These are phyloP conservation scores for Lecanicillium sp. DNA, from an alignment of 2,329 filamentous ascomycete genomes.

Conservation along the genomic window DNA sequence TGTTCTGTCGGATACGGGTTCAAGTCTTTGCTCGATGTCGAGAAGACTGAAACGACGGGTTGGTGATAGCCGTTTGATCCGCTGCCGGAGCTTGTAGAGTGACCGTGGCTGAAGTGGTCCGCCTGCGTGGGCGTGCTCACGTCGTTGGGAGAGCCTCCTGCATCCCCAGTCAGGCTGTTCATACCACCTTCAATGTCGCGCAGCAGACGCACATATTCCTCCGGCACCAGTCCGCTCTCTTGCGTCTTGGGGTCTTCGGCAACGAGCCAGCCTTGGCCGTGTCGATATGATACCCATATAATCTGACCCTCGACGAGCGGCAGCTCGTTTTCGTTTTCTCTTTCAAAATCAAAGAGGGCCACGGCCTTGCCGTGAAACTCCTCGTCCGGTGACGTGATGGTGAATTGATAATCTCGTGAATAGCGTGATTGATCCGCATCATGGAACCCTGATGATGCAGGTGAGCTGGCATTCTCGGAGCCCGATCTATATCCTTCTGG, in stretches of 20 bases:
- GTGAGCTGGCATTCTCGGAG: constrained; percentile 51
- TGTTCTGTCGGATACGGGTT: constrained; percentile 61
- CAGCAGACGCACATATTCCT: constrained; percentile 89
- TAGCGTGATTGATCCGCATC: constrained; percentile 70
- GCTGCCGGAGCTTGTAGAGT: constrained; percentile 37
- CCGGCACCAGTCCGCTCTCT: constrained; percentile 90
- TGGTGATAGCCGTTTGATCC: constrained; percentile 58
- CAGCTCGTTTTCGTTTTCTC: constrained; percentile 94
- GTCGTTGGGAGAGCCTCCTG: constrained; percentile 44
- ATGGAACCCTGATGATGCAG: constrained; percentile 50
- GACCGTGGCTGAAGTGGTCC: constrained; percentile 41
- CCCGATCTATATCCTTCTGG: constrained; percentile 44
- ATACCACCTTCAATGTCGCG: constrained; percentile 90
- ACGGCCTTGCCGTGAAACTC: constrained; percentile 97
- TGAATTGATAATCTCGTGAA: constrained; percentile 89
- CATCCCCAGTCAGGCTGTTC: constrained; percentile 60
- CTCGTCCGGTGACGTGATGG: constrained; percentile 89
- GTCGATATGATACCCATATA: constrained; percentile 91
- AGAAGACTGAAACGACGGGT: constrained; percentile 61
- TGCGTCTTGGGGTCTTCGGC: constrained; percentile 91
- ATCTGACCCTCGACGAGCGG: constrained; percentile 90
- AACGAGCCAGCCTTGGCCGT: constrained; percentile 95
- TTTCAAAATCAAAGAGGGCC: constrained; percentile 87
- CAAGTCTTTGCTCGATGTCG: constrained; percentile 62
- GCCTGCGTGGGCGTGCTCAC: constrained; percentile 54